Base-by-base conservation (phyloP, 768 basidiomycete genomes). In the Saitozyma sp. region DNA sequence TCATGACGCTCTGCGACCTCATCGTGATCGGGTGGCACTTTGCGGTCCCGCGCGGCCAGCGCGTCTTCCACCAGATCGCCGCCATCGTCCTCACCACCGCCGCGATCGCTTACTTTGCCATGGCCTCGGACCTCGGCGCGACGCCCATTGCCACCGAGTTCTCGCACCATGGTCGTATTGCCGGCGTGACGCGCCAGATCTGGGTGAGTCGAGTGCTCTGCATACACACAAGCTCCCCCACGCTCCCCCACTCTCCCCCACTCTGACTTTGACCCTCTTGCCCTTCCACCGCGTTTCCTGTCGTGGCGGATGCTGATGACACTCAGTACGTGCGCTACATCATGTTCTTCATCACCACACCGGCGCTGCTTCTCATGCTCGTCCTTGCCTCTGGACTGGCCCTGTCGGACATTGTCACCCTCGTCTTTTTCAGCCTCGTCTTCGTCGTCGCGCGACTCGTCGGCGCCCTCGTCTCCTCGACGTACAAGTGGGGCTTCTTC, bases 121-220 rank as follows among this genome's bases (percentile, higher is more conserved):
- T 86, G 85, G 85, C 85, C 0, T 85, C 84, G 17, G 81, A 85
- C 69, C 79, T 86, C 45, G 85, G 86, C 11, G 77, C 76, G 49
- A 83, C 84, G 0, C 80, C 84, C 43, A 69, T 86, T 64, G 59
- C 48, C 16, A 81, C 82, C 46, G 84, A 84, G 66, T 85, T 83
- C 70, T 67, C 76, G 38, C 77, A 77, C 51, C 16, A 75, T 63
- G 70, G 81, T 78, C 71, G 79, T 82, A 78, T 82, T 83, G 83
- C 58, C 41, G 67, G 69, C 40, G 67, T 61, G 29, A 69, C 73
- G 13, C 68, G 81, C 39, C 65, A 73, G 63, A 75, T 82, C 62
- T 80, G 79, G 80, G 67, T 68, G 46, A 64, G 67, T 86, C 79
- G 5, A 29, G 29, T 29, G 29, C 29, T 29, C 29, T 29, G 2